phyloP scores from a whole-genome alignment of 768 basidiomycete species.

The Asterophora parasitica region DNA sequence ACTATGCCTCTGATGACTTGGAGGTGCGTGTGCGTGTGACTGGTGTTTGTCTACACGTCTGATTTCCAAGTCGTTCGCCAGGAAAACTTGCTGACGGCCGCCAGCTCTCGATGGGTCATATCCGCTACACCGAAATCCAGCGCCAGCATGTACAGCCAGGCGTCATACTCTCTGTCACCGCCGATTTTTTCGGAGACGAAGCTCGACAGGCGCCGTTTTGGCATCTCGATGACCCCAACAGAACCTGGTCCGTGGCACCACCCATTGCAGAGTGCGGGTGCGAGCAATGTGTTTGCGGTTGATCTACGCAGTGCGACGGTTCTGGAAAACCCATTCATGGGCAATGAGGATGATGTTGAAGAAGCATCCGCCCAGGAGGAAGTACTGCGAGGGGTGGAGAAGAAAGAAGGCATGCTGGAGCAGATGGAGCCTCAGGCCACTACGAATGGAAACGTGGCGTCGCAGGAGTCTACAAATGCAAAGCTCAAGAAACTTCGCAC shows the following conservation, averaged over 20 bases:
- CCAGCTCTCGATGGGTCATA: conserved; percentile 15
- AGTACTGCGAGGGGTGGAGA: background rate
- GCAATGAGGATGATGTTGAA: background rate
- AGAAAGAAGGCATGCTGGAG: background rate
- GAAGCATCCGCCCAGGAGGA: background rate
- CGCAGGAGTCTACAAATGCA: conserved; percentile 1
- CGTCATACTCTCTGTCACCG: conserved; percentile 15
- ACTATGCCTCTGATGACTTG: background rate
- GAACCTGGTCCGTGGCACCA: conserved; percentile 15
- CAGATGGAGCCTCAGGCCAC: background rate
- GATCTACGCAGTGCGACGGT: conserved; percentile 2
- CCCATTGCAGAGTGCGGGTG: conserved; percentile 1
- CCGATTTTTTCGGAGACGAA: conserved; percentile 11
- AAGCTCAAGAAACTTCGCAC: conserved; percentile 8
- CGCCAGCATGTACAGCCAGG: conserved; percentile 21
- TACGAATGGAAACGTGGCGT: background rate
- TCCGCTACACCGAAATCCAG: conserved; percentile 16
- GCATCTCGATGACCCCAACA: conserved; percentile 16
- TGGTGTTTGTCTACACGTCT: background rate
- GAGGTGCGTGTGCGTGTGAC: conserved; percentile 2
- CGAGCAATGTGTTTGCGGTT: conserved; percentile 2
- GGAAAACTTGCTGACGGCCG: conserved; percentile 9
- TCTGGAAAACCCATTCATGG: background rate
- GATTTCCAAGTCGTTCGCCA: background rate
- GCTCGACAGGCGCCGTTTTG: conserved; percentile 19